These are phyloP conservation scores for Salvia splendens DNA, from an alignment of 257 asterid species.

Conservation along the genomic window DNA sequence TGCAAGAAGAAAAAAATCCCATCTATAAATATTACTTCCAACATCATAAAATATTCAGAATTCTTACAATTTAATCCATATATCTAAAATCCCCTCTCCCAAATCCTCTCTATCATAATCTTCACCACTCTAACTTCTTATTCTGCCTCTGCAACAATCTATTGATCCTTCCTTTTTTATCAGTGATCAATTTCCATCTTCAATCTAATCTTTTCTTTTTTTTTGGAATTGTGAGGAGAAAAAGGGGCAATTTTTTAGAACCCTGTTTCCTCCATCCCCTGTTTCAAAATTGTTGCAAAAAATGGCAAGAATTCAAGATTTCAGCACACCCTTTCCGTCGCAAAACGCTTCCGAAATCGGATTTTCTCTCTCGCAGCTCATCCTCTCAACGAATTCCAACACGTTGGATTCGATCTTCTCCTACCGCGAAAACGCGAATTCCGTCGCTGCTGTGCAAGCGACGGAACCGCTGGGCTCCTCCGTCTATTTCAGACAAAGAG, in stretches of 20 bases:
- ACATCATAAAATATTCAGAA: constrained; percentile 5
- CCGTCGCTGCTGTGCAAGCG: constrained; percentile 22
- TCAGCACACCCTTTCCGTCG: constrained; percentile 16
- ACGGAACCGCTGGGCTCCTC: constrained; percentile 67
- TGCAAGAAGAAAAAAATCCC: neutral
- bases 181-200: constrained; percentile 22
- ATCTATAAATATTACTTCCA: constrained; percentile 53
- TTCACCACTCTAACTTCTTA: constrained; percentile 11
- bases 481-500: constrained; percentile 66
- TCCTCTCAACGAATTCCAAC: constrained; percentile 65
- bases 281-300: neutral
- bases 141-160: neutral
- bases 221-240: constrained; percentile 10
- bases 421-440: constrained; percentile 42
- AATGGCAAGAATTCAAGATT: constrained; percentile 49
- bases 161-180: constrained; percentile 37
- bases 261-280: constrained; percentile 30
- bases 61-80: constrained; percentile 17
- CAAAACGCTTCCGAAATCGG: constrained; percentile 47
- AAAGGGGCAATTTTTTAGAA: constrained; percentile 31
- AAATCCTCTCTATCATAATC: constrained; percentile 14
- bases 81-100: neutral
- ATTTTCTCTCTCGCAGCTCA: constrained; percentile 59
- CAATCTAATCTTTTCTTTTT: neutral
- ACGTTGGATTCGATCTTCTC: constrained; percentile 83